Conservation (phyloP, 2,329 filamentous ascomycete genomes). For the Trematosphaeria pertusa region DNA sequence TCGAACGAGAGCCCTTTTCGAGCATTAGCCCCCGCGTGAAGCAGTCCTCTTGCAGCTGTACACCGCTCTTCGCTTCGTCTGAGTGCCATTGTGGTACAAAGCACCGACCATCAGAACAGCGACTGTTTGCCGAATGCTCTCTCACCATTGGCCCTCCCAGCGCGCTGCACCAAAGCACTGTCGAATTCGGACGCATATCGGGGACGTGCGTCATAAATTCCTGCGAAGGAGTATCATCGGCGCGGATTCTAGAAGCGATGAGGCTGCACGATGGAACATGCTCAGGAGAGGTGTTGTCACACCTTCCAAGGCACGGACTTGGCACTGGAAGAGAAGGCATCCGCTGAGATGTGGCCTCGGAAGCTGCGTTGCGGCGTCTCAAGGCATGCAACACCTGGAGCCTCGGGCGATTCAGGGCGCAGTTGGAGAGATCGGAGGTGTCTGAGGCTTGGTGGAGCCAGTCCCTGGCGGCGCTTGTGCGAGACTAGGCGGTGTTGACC, state of each 20-base stretch:
- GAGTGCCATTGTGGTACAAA: constrained; percentile 24
- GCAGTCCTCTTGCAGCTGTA: constrained; percentile 21
- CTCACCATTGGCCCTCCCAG: constrained; percentile 9
- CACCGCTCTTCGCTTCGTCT: constrained; percentile 27
- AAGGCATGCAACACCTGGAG: constrained; percentile 27
- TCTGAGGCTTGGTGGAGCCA: too few relatives aligned
- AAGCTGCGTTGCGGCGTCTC: constrained; percentile 28
- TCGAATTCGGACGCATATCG: constrained; percentile 19
- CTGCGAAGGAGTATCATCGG: too few relatives aligned
- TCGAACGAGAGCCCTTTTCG: constrained; percentile 12
- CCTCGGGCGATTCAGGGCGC: constrained; percentile 16
- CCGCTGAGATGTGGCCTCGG: constrained; percentile 14
- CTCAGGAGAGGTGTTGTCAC: constrained; percentile 26
- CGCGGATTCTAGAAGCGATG: constrained; percentile 3
- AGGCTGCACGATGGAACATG: constrained; percentile 20
- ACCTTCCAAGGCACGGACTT: constrained; percentile 29
- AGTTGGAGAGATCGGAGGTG: background rate
- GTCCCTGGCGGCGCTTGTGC: too few relatives aligned
- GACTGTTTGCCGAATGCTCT: constrained; percentile 6
- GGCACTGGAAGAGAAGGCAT: constrained; percentile 34
- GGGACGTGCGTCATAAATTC: constrained; percentile 22
- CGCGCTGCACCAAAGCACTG: constrained; percentile 7
- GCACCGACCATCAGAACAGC: constrained; percentile 14
- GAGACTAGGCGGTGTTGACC: too few relatives aligned
- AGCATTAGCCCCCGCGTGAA: constrained; percentile 1